Base-by-base conservation (phyloP, 345 rosid species). In the Corchorus capsularis region DNA sequence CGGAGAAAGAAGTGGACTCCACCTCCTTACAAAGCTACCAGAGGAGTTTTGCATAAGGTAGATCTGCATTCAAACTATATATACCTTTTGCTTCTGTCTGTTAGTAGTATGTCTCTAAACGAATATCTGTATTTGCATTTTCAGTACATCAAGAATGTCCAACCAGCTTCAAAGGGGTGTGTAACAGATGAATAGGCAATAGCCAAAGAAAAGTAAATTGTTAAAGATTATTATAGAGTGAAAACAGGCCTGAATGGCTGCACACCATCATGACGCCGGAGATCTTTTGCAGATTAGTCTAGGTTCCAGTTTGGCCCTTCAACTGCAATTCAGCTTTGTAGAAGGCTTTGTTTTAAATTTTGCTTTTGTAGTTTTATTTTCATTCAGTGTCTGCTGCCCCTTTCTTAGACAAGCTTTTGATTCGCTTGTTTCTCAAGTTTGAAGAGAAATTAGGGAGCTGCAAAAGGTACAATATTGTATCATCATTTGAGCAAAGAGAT, bases 121-220 rank as follows among this genome's bases (percentile, higher is more conserved):
- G 15, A 61, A 65, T 16, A 54, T 45, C 37, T 13, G 16, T 71
- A 49, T 56, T 73, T 56, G 27, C 60, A 54, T 85, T 82, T 73
- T 46, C 90, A 94, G 98, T 94, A 96, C 89, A 92, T 96, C 83
- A 94, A 92, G 94, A 92, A 83, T 1, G 99, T 96, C 73, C 86
- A 91, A 71, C 81, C 98, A 0, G 97, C 99, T 76, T 89, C 99
- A 27, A 67, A 63, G 62, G 98, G 98, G 71, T 94, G 99, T 5
- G 99, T 96, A 62, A 94, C 98, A 0, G 99, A 96, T 67, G 98
- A 96, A 82, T 91, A 88, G 80, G 46, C 47, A 52, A 32, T 41
- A 47, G 69, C 59, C 14, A 6, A 72, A 45, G 5, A 10, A 15
- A 13, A 14, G 3, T 63, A 35, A 17, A 8, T 8, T 16, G 22